phyloP scores from a whole-genome alignment of 345 rosid genomes.

The Gossypium herbaceum region DNA sequence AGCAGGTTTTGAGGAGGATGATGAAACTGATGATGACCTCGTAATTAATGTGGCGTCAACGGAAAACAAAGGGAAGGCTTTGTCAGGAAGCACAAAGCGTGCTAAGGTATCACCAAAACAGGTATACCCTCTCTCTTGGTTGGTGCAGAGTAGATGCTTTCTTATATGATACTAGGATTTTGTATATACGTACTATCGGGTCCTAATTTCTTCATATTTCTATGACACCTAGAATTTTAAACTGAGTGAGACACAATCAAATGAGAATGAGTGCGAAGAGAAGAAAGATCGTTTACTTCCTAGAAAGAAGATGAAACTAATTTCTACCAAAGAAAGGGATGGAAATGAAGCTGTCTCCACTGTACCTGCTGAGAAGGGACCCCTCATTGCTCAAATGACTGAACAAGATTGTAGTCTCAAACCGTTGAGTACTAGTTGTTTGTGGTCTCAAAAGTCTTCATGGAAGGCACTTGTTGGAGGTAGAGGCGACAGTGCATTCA shows the following conservation, averaged over 20 bases:
- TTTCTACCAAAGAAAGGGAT: slow-evolving; percentile 24
- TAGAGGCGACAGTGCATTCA: slow-evolving; percentile 35
- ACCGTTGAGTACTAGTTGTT: slow-evolving; percentile 26
- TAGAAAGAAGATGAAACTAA: slow-evolving; percentile 32
- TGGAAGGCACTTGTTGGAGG: slow-evolving; percentile 68
- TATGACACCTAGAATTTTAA: slow-evolving; percentile 40
- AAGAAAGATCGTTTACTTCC: slow-evolving; percentile 26
- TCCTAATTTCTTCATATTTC: slow-evolving; percentile 12
- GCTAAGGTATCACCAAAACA: slow-evolving; percentile 26
- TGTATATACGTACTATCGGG: not conserved
- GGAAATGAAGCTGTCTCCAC: slow-evolving; percentile 27
- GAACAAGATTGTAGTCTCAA: slow-evolving; percentile 24
- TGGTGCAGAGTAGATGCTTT: not conserved
- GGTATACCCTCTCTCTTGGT: slow-evolving; percentile 29
- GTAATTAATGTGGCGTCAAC: slow-evolving; percentile 45
- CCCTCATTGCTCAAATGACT: slow-evolving; percentile 17
- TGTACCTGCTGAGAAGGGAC: slow-evolving; percentile 23
- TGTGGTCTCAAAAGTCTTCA: slow-evolving; percentile 70
- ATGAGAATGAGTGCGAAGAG: slow-evolving; percentile 21
- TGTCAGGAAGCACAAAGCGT: slow-evolving; percentile 15
- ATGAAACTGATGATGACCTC: slow-evolving; percentile 40
- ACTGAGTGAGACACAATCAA: slow-evolving; percentile 15
- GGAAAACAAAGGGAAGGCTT: slow-evolving; percentile 15
- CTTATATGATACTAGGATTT: not conserved
- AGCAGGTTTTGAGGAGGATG: slow-evolving; percentile 2